phyloP scores from a whole-genome alignment of 2,329 filamentous ascomycete species.

The Gliomastix tumulicola region DNA sequence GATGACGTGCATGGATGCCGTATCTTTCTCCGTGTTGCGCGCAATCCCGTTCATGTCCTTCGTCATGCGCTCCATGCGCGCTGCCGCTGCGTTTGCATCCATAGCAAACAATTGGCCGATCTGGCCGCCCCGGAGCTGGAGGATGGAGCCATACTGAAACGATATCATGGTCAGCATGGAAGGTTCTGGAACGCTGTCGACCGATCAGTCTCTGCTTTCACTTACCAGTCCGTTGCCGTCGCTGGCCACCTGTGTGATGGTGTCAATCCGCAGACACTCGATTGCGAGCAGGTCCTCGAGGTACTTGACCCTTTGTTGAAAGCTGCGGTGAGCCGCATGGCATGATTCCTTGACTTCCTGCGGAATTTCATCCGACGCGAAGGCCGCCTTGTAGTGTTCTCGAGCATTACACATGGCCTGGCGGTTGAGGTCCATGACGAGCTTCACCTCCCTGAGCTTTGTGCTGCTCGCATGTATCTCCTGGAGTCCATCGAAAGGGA shows the following conservation, averaged over 20 bases:
- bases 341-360: neutral
- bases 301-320: neutral
- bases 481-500: neutral
- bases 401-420: neutral
- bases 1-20: constrained; percentile 1
- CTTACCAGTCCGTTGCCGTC: neutral
- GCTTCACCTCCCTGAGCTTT: neutral
- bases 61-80: neutral
- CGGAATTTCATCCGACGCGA: neutral
- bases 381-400: neutral
- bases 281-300: neutral
- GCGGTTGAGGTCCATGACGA: neutral
- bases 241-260: neutral
- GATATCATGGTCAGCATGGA: neutral
- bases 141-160: neutral
- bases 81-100: neutral
- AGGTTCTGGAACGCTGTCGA: too few relatives aligned
- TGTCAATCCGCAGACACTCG: neutral
- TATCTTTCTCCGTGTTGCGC: constrained; percentile 1
- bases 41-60: constrained; percentile 1
- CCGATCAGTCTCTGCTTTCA: too few relatives aligned
- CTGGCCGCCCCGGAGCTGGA: neutral
- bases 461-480: neutral
- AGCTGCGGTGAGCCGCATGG: neutral
- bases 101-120: neutral